Base-by-base conservation (phyloP, 306 rosid genomes). In the Sicyos edulis region DNA sequence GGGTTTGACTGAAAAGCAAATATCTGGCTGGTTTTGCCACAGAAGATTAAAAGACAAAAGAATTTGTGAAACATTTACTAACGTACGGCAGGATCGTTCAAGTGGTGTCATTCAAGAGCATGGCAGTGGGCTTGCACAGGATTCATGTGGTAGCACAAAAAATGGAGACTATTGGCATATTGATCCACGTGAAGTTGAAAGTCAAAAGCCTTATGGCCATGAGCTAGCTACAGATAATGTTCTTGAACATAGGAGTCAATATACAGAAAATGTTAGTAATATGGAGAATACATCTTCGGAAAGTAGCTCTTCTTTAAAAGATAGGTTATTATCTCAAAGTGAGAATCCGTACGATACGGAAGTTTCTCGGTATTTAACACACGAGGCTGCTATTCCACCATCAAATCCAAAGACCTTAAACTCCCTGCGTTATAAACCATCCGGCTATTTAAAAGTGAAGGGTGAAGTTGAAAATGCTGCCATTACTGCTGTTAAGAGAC, bases 11-110 rank as follows among this genome's bases (percentile, higher is more conserved):
- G 97, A 88, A 82, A 91, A 93, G 80, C 99, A 93, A 85, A 79
- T 93, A 65, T 91, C 99, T 76, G 99, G 99, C 78, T 93, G 99
- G 99, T 91, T 93, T 85, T 93, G 99, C 85, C 99, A 93, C 85
- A 88, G 99, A 83, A 82, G 99, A 78, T 83, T 93, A 79, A 93
- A 93, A 77, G 99, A 93, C 79, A n/a, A n/a, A 84, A 83, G 87
- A 81, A 71, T 84, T 83, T 82, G 78, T 74, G 99, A 91, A 75
- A 78, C 86, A 5, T 68, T 34, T 76, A 82, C 83, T 53, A 93
- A 24, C 78, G 93, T 88, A 58, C 89, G 99, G 21, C 99, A 86
- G 77, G 99, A 93, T 84, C 97, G 88, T 78, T 87, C 96, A 50
- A 91, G 97, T 13, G 92, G 88, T 29, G 92, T 91, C 60, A 82